Percentiles rank a stretch among this genome's conserved stretches.
These are phyloP conservation scores for Acorus gramineus DNA, from an alignment of 106 monocot species.

Conservation along the genomic window DNA sequence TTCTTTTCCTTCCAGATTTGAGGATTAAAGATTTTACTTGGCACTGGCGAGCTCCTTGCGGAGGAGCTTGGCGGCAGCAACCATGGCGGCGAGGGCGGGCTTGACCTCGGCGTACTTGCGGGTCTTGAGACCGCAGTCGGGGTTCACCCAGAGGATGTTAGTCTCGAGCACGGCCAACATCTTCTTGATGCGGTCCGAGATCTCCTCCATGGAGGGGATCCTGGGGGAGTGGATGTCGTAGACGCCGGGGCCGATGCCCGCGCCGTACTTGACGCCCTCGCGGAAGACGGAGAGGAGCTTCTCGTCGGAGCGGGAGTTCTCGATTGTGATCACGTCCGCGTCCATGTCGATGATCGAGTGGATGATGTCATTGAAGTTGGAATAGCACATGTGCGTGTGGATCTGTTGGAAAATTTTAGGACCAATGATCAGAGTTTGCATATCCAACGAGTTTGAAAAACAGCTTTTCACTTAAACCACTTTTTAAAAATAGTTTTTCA, in stretches of 20 bases:
- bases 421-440: not conserved
- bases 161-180: conserved; percentile 75
- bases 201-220: conserved; percentile 69
- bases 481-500: not conserved
- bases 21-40: conserved; percentile 9
- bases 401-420: conserved; percentile 13
- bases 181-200: conserved; percentile 74
- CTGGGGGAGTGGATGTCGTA: conserved; percentile 80
- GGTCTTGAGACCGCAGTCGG: conserved; percentile 47
- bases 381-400: conserved; percentile 86
- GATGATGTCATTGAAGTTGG: conserved; percentile 82
- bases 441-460: too few species aligned
- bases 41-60: conserved; percentile 30
- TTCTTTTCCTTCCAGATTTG: too few species aligned
- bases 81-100: conserved; percentile 37
- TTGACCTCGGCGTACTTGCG: conserved; percentile 40
- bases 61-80: conserved; percentile 34
- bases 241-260: conserved; percentile 42
- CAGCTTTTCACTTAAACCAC: not conserved
- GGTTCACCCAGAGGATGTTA: conserved; percentile 72
- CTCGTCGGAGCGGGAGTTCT: conserved; percentile 82
- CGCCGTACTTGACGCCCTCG: conserved; percentile 46
- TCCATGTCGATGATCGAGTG: conserved; percentile 84
- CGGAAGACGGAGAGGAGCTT: conserved; percentile 70
- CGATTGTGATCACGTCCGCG: conserved; percentile 74